These are phyloP conservation scores for Fusarium pseudoanthophilum DNA, from an alignment of 2,329 filamentous ascomycete species.

Conservation along the genomic window DNA sequence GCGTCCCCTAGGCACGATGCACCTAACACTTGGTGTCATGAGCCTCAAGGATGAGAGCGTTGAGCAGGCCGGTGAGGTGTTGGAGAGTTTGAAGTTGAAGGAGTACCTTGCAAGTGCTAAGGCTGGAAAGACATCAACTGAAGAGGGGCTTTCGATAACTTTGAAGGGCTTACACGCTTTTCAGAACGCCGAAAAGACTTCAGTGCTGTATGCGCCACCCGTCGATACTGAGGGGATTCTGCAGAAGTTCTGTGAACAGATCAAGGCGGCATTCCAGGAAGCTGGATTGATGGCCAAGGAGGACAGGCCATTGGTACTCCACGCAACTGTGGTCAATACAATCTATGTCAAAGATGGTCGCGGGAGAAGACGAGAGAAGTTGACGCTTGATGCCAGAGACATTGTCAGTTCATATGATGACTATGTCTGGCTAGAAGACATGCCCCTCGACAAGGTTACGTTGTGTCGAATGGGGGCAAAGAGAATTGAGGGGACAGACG, in stretches of 20 bases:
- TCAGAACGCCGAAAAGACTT: slow-evolving; percentile 65
- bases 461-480: slow-evolving; percentile 92
- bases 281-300: slow-evolving; percentile 68
- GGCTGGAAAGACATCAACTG: slow-evolving; percentile 8
- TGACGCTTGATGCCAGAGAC: slow-evolving; percentile 65
- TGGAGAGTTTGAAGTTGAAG: slow-evolving; percentile 52
- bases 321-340: slow-evolving; percentile 89
- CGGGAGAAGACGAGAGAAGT: slow-evolving; percentile 48
- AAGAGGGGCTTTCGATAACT: slow-evolving; percentile 53
- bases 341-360: slow-evolving; percentile 70
- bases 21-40: slow-evolving; percentile 91
- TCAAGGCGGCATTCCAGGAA: slow-evolving; percentile 65
- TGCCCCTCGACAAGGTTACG: slow-evolving; percentile 75
- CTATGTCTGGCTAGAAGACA: slow-evolving; percentile 75
- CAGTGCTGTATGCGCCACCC: slow-evolving; percentile 74
- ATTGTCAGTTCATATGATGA: slow-evolving; percentile 70
- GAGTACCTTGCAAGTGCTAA: slow-evolving; percentile 52
- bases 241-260: slow-evolving; percentile 64
- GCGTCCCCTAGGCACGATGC: slow-evolving; percentile 81
- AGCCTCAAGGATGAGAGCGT: slow-evolving; percentile 67
- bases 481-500: slow-evolving; percentile 64
- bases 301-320: slow-evolving; percentile 74
- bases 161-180: slow-evolving; percentile 70
- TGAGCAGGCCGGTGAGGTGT: slow-evolving; percentile 54
- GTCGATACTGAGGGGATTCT: slow-evolving; percentile 63